Evolutionary conservation across 2,329 filamentous ascomycete species (phyloP).

Genomic region (Lecanicillium sp.): DNA sequence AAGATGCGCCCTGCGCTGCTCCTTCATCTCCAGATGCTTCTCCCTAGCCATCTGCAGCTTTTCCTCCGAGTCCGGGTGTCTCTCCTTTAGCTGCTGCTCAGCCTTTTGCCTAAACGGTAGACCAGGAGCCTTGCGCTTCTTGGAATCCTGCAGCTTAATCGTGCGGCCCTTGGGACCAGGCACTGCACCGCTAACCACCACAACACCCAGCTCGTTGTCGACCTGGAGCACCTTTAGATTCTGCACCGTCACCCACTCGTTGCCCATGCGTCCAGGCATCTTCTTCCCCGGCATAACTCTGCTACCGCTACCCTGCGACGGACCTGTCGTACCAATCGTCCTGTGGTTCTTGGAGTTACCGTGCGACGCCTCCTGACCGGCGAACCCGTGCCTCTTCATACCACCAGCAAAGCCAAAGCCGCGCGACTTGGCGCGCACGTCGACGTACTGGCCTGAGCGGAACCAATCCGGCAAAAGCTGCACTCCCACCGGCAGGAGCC

Average conservation of each 20-base stretch:
- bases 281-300: conserved; percentile 93
- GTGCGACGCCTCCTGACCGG: conserved; percentile 83
- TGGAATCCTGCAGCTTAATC: conserved; percentile 80
- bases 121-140: conserved; percentile 65
- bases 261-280: conserved; percentile 96
- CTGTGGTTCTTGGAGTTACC: conserved; percentile 93
- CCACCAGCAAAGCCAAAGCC: conserved; percentile 94
- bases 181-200: conserved; percentile 80
- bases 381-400: conserved; percentile 93
- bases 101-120: conserved; percentile 40
- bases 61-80: conserved; percentile 36
- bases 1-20: conserved; percentile 33
- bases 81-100: conserved; percentile 32
- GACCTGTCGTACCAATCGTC: conserved; percentile 82
- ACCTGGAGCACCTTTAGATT: conserved; percentile 85
- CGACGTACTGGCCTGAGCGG: conserved; percentile 79
- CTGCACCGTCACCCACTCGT: conserved; percentile 79
- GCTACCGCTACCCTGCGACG: conserved; percentile 84
- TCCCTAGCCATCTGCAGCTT: conserved; percentile 39
- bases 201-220: conserved; percentile 76
- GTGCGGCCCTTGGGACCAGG: conserved; percentile 81
- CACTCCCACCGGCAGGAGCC: conserved; percentile 68
- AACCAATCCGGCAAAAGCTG: conserved; percentile 85
- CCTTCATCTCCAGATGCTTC: conserved; percentile 46
- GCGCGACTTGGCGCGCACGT: conserved; percentile 68